Evolutionary conservation across 345 rosid genomes (phyloP).

Genomic region (Brassica carinata): DNA sequence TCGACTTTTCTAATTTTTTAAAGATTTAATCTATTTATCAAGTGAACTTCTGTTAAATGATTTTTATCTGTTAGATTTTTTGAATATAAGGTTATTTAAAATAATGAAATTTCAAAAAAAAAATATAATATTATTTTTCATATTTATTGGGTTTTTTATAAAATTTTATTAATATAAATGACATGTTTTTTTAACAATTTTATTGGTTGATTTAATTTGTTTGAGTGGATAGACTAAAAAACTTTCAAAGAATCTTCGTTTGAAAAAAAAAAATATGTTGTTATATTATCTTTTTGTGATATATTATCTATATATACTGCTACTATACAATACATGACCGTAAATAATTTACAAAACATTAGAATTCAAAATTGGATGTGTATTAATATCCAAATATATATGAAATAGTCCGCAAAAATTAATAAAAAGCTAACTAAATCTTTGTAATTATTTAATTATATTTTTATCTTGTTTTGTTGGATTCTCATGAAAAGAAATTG

Average conservation of each 20-base stretch:
- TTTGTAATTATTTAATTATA: neutral
- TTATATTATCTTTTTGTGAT: neutral
- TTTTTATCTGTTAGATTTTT: neutral
- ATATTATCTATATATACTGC: neutral
- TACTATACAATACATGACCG: neutral
- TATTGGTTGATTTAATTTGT: neutral
- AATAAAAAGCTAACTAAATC: neutral
- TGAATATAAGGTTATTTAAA: neutral
- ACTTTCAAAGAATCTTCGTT: no score
- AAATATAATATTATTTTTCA: no score
- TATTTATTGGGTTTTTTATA: no score
- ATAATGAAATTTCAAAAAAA: neutral
- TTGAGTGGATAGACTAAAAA: neutral
- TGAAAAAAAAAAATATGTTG: no score
- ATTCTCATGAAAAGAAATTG: neutral
- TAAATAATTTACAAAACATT: no score
- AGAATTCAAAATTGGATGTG: neutral
- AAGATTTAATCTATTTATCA: no score
- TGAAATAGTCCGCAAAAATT: neutral
- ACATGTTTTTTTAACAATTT: no score
- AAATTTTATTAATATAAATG: neutral
- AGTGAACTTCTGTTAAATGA: neutral
- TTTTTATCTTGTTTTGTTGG: neutral
- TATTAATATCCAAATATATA: neutral
- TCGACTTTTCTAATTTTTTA: no score